A percentile compares a stretch with the other conserved stretches of the same genome.
Conservation (phyloP, 108 stramenopile species). For the Nitzschia palea region DNA sequence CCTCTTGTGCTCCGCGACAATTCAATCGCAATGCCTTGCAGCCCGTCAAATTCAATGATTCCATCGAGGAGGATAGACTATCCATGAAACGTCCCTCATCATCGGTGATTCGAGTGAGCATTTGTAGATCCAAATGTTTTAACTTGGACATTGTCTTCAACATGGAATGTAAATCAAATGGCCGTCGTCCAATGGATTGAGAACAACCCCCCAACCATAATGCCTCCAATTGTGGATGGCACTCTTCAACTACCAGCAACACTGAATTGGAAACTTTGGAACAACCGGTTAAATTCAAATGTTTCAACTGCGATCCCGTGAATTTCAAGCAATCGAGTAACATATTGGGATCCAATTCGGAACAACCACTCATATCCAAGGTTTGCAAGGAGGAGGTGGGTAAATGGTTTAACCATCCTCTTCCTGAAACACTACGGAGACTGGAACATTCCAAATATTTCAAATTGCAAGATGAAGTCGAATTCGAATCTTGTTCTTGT, state of each 20-base stretch:
- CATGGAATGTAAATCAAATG: background rate
- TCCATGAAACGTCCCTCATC: conserved; percentile 1
- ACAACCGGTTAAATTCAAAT: conserved; percentile 24
- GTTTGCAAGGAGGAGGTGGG: background rate
- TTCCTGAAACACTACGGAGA: conserved; percentile 15
- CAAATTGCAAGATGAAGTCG: conserved; percentile 12
- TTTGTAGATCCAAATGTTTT: conserved; percentile 22
- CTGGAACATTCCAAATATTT: conserved; percentile 14
- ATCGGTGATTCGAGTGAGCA: conserved; percentile 12
- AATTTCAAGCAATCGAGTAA: too few species aligned
- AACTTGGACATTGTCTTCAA: conserved; percentile 9
- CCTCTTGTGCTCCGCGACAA: too few species aligned
- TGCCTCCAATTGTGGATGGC: background rate
- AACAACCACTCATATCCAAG: conserved; percentile 16
- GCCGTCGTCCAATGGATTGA: conserved; percentile 12
- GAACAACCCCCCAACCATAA: conserved; percentile 33
- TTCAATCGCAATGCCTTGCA: conserved; percentile 12
- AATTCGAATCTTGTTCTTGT: too few species aligned
- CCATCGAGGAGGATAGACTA: conserved; percentile 3
- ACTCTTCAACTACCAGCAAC: conserved; percentile 2
- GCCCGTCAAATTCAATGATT: conserved; percentile 19
- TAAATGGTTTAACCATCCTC: conserved; percentile 1
- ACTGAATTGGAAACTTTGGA: background rate
- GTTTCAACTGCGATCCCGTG: too few species aligned
- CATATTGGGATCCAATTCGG: background rate